Evolutionary conservation across 2,329 filamentous ascomycete genomes (phyloP).

Genomic region (Neopestalotiopsis rosae): DNA sequence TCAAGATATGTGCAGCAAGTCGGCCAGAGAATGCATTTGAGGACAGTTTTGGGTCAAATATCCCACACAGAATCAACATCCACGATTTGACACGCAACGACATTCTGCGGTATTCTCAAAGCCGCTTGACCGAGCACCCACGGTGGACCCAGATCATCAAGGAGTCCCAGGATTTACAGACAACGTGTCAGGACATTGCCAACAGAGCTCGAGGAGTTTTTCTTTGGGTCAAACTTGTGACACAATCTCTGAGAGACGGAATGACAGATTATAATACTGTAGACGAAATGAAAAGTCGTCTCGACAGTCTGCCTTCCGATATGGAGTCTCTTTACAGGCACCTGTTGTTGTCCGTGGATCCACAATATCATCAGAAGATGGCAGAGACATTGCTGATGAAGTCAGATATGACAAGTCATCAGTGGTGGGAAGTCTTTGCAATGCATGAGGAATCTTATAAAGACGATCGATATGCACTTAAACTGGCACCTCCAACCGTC

Average conservation of each 20-base stretch:
- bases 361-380: conserved; percentile 17
- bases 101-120: too few relatives aligned
- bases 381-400: not conserved
- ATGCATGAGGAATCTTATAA: not conserved
- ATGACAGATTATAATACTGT: conserved; percentile 26
- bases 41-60: conserved; percentile 28
- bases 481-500: too few relatives aligned
- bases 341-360: conserved; percentile 24
- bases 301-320: conserved; percentile 24
- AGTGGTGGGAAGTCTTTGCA: not conserved
- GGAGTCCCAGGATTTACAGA: not conserved
- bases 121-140: too few relatives aligned
- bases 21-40: conserved; percentile 36
- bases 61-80: conserved; percentile 24
- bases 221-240: conserved; percentile 36
- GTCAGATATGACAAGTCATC: not conserved
- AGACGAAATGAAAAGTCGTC: not conserved
- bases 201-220: conserved; percentile 34
- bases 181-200: conserved; percentile 28
- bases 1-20: conserved; percentile 35
- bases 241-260: conserved; percentile 28
- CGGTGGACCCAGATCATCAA: not conserved
- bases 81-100: conserved; percentile 20
- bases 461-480: not conserved
- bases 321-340: conserved; percentile 27